Base-by-base conservation (phyloP, 139 green algal genomes). In the Chlamydomonas urium region DNA sequence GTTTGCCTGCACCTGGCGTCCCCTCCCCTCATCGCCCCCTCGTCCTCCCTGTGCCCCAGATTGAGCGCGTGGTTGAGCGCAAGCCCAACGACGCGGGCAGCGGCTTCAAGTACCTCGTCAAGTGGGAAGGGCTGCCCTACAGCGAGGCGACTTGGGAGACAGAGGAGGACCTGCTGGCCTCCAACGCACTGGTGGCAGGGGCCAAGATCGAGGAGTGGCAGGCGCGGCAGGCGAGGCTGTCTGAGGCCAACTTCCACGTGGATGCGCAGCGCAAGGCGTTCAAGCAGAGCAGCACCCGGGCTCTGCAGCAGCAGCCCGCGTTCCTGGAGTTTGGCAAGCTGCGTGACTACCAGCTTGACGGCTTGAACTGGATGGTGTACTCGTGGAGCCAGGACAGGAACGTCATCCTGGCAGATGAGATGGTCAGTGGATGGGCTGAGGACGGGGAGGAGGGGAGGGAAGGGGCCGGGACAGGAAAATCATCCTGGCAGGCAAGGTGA, bases 71-170 rank as follows among this genome's bases (percentile, higher is more conserved):
- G n/a, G 38, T 26, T 67, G 33, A 26, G 5, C 32, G 42, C 5
- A 38, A 31, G 60, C 10, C 60, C 23, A 17, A 17, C 10, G 42
- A 53, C 10, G 42, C 10, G 14, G 60, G 60, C 33, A 26, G 14
- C 60, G 60, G 60, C n/a, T 45, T 8, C 60, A 42, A 45, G 29
- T 94, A 90, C 82, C 80, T 97, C 48, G 80, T 91, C 66, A 97
- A 98, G 80, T 98, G 94, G 94, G 75, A 86, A 70, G 94, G 90
- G 4, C 83, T 98, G 75, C 89, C 92, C 0, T 98, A 98, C 79
- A 79, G 70, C 2, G 91, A 98, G 73, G 85, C 73, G 75, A 98
- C 93, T 1, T 98, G 89, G 88, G 93, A 98, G 83, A 65, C 63
- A 8, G 69, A 65, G 50, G 73, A 67, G 5, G 78, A 81, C 35